These are phyloP conservation scores for Elongisporangium prolatum DNA, from an alignment of 352 stramenopile genomes.

Conservation along the genomic window DNA sequence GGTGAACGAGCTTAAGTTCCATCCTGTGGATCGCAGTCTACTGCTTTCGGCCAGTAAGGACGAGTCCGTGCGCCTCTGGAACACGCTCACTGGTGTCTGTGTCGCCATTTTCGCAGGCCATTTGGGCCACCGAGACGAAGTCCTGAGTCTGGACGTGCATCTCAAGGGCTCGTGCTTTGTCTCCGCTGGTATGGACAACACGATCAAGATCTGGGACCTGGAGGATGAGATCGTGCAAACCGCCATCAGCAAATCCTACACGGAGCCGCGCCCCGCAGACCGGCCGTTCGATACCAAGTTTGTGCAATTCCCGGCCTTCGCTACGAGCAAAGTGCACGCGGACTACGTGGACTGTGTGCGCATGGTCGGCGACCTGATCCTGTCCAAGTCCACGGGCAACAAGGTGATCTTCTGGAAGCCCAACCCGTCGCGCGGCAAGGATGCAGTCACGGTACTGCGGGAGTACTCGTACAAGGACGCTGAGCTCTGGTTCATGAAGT, in stretches of 20 bases:
- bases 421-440: slow-evolving; percentile 72
- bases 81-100: slow-evolving; percentile 81
- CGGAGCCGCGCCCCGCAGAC: slow-evolving; percentile 45
- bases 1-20: slow-evolving; percentile 91
- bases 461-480: slow-evolving; percentile 84
- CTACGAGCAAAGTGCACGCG: slow-evolving; percentile 87
- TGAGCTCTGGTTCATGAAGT: slow-evolving; percentile 87
- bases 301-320: slow-evolving; percentile 90
- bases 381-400: slow-evolving; percentile 85
- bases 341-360: slow-evolving; percentile 90
- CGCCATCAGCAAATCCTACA: slow-evolving; percentile 79
- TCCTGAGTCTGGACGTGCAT: slow-evolving; percentile 89
- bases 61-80: slow-evolving; percentile 92
- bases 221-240: slow-evolving; percentile 61
- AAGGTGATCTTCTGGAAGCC: slow-evolving; percentile 92
- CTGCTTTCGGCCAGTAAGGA: slow-evolving; percentile 91
- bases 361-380: slow-evolving; percentile 68
- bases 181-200: slow-evolving; percentile 91
- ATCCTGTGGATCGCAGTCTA: slow-evolving; percentile 85
- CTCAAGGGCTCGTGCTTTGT: slow-evolving; percentile 87
- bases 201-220: slow-evolving; percentile 92
- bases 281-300: slow-evolving; percentile 81
- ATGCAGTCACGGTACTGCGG: slow-evolving; percentile 71
- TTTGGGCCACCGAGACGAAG: slow-evolving; percentile 85
- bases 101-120: slow-evolving; percentile 92